Percentiles rank a stretch among this genome's conserved stretches.
phyloP scores from a whole-genome alignment of 208 protist species.

The Crithidia brevicula region DNA sequence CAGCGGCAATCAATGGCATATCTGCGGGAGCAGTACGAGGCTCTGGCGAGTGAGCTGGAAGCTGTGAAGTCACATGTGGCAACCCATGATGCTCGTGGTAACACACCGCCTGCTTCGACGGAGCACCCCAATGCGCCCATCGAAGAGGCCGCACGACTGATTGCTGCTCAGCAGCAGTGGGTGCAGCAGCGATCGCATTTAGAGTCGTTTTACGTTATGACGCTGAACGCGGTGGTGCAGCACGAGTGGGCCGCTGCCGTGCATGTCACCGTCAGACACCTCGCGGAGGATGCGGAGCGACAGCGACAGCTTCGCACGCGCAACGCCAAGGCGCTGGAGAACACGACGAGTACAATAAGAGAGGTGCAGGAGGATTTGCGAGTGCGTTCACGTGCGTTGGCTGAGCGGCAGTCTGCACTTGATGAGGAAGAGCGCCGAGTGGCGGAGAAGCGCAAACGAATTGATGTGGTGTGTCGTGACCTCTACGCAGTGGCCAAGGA shows the following conservation, averaged over 20 bases:
- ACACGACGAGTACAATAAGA: slow-evolving; percentile 62
- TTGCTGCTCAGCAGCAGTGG: slow-evolving; percentile 9
- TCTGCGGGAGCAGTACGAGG: not conserved
- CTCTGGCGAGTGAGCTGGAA: slow-evolving; percentile 1
- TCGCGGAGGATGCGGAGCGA: slow-evolving; percentile 28
- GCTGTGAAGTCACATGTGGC: not conserved
- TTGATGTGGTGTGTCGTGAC: slow-evolving; percentile 33
- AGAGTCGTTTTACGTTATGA: slow-evolving; percentile 23
- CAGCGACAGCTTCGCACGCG: slow-evolving; percentile 33
- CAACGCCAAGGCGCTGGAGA: slow-evolving; percentile 50
- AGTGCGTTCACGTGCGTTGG: slow-evolving; percentile 23
- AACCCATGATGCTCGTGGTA: too few species aligned
- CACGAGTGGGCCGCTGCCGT: slow-evolving; percentile 7
- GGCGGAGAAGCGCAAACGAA: slow-evolving; percentile 14
- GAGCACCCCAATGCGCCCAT: not conserved
- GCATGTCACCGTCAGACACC: not conserved
- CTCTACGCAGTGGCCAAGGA: slow-evolving; percentile 37
- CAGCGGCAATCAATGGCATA: slow-evolving; percentile 10
- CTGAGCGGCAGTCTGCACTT: slow-evolving; percentile 20
- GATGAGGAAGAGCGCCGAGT: slow-evolving; percentile 19
- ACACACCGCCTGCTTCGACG: too few species aligned
- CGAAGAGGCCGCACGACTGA: not conserved
- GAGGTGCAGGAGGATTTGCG: slow-evolving; percentile 51
- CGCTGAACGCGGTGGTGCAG: slow-evolving; percentile 18
- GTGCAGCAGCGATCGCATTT: slow-evolving; percentile 19